Evolutionary conservation across 495 filamentous ascomycete genomes (phyloP), one percentile per base, ranked within the genome.

Genomic region (Lophium mytilinum): DNA sequence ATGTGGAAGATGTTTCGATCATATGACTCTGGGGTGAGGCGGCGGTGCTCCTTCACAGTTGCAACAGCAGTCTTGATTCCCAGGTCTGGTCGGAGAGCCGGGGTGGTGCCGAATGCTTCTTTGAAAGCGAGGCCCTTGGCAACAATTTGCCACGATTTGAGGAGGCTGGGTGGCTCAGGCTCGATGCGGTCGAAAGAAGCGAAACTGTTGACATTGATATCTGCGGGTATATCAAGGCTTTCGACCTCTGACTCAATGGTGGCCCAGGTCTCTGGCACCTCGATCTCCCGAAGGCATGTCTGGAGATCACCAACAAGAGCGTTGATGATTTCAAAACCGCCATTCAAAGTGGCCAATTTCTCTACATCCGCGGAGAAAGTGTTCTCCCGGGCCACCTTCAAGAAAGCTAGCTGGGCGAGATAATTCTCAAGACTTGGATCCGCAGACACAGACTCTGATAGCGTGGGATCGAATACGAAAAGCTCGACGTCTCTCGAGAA

Each of bases 1-100:
- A 98, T 97, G 75, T 98, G 93, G 86, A 98, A 98, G 72, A 98
- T 96, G 76, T 98, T 97, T 35, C 93, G 88, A 69, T 96, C 92
- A 70, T 98, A 98, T 10, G 86, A 85, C 45, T 71, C 64, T 17
- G 93, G 93, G 0, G 93, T 98, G 45, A 98, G 80, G 43, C 93
- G 80, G 54, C 91, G 86, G 73, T 96, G 96, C 75, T 96, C 94
- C 76, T 95, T 87, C 69, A 98, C 93, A 57, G 84, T 83, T 48
- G 95, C 83, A 36, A 89, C 87, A 68, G 79, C 85, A 4, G 92
- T 96, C 80, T 95, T 88, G 66, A 87, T 80, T 4, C 83, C 73
- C 30, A 94, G 73, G 66, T 98, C 93, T 42, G 93, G 93, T 12
- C 93, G 86, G 17, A 97, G 83, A 39, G 77, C 76, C 56, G 74